phyloP scores from a whole-genome alignment of 257 asterid species.

The Fraxinus pennsylvanica region DNA sequence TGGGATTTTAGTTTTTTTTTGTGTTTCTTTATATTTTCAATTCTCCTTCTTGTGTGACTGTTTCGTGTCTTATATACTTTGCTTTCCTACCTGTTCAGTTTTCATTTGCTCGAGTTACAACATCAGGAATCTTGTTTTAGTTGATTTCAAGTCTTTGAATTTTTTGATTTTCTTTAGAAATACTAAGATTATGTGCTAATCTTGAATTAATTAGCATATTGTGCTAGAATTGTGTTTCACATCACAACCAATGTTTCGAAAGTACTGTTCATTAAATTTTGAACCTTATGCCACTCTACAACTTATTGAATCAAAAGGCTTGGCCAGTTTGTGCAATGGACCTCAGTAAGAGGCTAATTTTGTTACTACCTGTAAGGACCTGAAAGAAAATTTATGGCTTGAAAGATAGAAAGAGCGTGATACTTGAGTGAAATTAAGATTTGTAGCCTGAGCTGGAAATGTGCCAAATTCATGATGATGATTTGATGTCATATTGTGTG shows the following conservation, averaged over 20 bases:
- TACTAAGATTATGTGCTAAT: background rate
- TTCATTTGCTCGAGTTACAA: background rate
- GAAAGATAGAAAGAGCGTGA: background rate
- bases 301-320: background rate
- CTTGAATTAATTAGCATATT: background rate
- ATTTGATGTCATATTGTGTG: background rate
- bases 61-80: background rate
- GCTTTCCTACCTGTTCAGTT: background rate
- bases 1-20: slow-evolving; percentile 9
- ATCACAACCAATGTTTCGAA: background rate
- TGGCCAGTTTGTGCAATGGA: background rate
- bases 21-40: background rate
- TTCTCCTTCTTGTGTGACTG: background rate
- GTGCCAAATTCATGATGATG: background rate
- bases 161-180: background rate
- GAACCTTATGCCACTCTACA: background rate
- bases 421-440: background rate
- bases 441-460: background rate
- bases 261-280: background rate
- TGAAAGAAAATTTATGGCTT: background rate
- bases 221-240: background rate
- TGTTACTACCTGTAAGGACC: background rate
- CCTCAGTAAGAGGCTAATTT: background rate
- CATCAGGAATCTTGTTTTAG: background rate
- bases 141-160: background rate